Conservation (phyloP, 805 yeast species). For the Debaryomyces tyrocola region DNA sequence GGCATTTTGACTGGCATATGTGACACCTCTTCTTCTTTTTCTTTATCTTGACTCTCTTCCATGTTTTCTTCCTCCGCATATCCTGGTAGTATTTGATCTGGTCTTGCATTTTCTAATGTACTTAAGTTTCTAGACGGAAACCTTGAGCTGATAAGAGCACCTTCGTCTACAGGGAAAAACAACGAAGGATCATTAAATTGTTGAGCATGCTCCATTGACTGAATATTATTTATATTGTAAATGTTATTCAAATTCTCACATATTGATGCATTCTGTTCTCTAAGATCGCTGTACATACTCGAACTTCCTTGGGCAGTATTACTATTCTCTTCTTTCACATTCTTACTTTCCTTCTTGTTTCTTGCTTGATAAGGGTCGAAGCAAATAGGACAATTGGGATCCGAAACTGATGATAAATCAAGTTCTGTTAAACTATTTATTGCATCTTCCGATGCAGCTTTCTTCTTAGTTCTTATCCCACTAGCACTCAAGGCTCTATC, state of each 20-base stretch:
- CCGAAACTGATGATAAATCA: conserved; percentile 13
- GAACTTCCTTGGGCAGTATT: background rate
- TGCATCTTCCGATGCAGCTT: conserved; percentile 40
- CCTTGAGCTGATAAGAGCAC: conserved; percentile 21
- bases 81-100: conserved; percentile 30
- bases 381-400: conserved; percentile 40
- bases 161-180: conserved; percentile 31
- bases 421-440: conserved; percentile 31
- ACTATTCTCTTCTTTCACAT: conserved; percentile 1
- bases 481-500: conserved; percentile 34
- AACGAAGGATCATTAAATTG: conserved; percentile 32
- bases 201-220: conserved; percentile 6
- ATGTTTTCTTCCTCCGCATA: conserved; percentile 14
- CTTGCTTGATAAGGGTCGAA: conserved; percentile 32
- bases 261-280: conserved; percentile 3
- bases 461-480: conserved; percentile 23
- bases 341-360: conserved; percentile 8
- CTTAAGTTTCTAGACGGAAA: conserved; percentile 27
- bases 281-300: background rate
- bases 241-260: conserved; percentile 3
- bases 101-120: conserved; percentile 15
- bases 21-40: conserved; percentile 8
- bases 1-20: conserved; percentile 44
- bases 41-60: conserved; percentile 8
- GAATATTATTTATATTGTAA: conserved; percentile 4